A percentile compares a stretch with the other conserved stretches of the same genome.
phyloP scores from a whole-genome alignment of 495 filamentous ascomycete genomes.

The Antarctomyces pellizariae region DNA sequence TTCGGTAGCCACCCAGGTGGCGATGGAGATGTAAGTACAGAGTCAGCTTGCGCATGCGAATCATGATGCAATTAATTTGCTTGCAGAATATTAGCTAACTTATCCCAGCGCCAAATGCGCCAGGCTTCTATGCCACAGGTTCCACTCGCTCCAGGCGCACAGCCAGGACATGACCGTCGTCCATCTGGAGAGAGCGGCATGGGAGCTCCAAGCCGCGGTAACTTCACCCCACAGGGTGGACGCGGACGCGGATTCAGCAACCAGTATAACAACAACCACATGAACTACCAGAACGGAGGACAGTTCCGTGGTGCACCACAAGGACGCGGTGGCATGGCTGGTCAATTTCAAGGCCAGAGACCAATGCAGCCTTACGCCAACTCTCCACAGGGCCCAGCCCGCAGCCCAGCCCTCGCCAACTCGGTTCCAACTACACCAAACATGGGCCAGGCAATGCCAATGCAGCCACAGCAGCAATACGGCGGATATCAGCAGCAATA shows the following conservation, averaged over 20 bases:
- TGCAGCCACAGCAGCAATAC: conserved; percentile 32
- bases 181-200: conserved; percentile 56
- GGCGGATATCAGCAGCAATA: conserved; percentile 29
- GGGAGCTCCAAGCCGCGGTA: conserved; percentile 30
- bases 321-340: conserved; percentile 40
- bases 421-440: conserved; percentile 47
- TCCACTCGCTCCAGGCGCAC: conserved; percentile 33
- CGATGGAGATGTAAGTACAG: conserved; percentile 42
- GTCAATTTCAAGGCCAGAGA: conserved; percentile 37
- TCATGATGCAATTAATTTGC: conserved; percentile 1
- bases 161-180: conserved; percentile 50
- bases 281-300: conserved; percentile 27
- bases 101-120: conserved; percentile 28
- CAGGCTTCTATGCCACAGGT: conserved; percentile 34
- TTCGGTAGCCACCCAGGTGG: conserved; percentile 73
- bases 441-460: conserved; percentile 32
- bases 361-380: conserved; percentile 33
- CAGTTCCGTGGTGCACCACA: conserved; percentile 36
- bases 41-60: conserved; percentile 4
- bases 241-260: conserved; percentile 37
- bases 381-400: conserved; percentile 39
- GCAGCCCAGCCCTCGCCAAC: conserved; percentile 49
- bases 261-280: conserved; percentile 30
- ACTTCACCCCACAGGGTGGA: conserved; percentile 23
- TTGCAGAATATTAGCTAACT: conserved; percentile 11